Evolutionary conservation across 768 basidiomycete genomes (phyloP), one percentile per base, ranked within the genome.

Genomic region (Krasilnikovozyma curviuscula): DNA sequence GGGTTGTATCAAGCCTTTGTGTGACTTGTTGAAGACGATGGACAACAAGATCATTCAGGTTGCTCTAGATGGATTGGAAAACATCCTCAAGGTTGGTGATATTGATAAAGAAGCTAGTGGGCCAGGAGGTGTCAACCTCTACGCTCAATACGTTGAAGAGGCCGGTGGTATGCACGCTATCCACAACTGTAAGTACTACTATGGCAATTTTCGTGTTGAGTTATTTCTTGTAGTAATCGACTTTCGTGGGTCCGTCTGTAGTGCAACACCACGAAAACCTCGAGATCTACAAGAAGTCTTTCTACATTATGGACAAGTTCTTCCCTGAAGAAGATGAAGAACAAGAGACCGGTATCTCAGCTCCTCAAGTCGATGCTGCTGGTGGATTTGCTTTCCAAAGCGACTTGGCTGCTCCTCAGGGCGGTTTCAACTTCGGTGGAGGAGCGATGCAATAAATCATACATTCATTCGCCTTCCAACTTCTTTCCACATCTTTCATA

Each of bases 201-300:
- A n/a, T n/a, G n/a, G 18, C 12, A 34, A 21, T n/a, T 12, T 23
- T 8, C 4, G 44, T 46, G 13, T 44, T 19, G 13, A 12, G 14
- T 14, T 34, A 24, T 10, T 9, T 3, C 40, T 41, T 38, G 48
- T 54, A 14, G 83, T 86, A 18, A 95, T 98, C 64, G 91, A 98
- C 72, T n/a, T n/a, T n/a, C n/a, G n/a, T n/a, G n/a, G n/a, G n/a
- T n/a, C n/a, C n/a, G n/a, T n/a, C 45, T 46, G 89, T 95, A 66
- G 76, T 97, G 46, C 93, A 98, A 68, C 88, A 91, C 66, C 93
- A 97, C 66, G 91, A 98, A 70, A 98, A 98, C 68, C 67, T 95
- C 67, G 91, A 97, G 58, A 97, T 98, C 59, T 98, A 98, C 70
- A 95, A 95, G 76, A 97, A 98, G 70, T 91, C 89, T 34, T 98